Base-by-base conservation (phyloP, 2,329 filamentous ascomycete genomes). In the Microsporum audouinii region DNA sequence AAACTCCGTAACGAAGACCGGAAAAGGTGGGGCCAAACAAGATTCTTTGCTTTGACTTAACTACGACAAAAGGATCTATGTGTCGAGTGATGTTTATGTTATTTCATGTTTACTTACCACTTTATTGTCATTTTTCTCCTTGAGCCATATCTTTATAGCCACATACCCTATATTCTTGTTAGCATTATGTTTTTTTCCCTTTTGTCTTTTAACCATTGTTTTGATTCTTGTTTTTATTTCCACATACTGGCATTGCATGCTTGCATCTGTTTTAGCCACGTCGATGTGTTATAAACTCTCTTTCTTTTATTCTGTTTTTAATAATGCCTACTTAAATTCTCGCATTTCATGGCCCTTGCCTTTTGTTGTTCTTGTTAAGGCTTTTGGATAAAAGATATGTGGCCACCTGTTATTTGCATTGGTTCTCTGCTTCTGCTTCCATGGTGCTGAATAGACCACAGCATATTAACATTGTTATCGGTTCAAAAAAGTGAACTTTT, bases 51-150 rank as follows among this genome's bases (percentile, higher is more conserved):
- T 55, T 55, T 55, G 51, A n/a, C 33, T 36, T 23, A 34, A 55
- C 23, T 33, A 51, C 10, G 45, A 51, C 27, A 27, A 55, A 53
- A 55, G 51, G 31, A 55, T 34, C 51, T 10, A 34, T 43, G 36
- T 43, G n/a, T 57, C 41, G 55, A 36, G 53, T 56, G n/a, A 56
- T 56, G 53, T 56, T 56, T 56, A 41, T 57, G 55, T 17, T 57
- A 55, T 55, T 34, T 38, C 29, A 55, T 55, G 33, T 55, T 55
- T 55, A 55, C 31, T 36, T 34, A 34, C 12, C 31, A 55, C 51
- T 38, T 1, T 36, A 36, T n/a, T 55, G 31, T 33, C 27, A 34
- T 34, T 53, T 55, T 55, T 36, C 33, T 34, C 31, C 51, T 23
- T 27, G n/a, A 29, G 45, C 45, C 12, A n/a, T 17, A 36, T 55